Conservation (phyloP, 768 basidiomycete species). For the Psilocybe tampanensis region DNA sequence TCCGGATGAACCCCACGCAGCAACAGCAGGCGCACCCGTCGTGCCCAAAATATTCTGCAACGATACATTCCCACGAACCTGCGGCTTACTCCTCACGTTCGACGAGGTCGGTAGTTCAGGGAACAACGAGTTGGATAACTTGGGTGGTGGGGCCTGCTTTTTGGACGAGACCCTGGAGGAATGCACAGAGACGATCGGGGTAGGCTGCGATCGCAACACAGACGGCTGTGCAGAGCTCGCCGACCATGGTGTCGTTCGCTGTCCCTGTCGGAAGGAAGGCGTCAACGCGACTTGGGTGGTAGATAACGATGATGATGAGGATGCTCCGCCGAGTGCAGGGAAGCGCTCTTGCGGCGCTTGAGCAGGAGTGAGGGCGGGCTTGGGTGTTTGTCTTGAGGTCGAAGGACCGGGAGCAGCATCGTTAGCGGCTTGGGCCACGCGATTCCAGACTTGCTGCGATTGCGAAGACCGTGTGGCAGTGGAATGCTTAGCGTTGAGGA, state of each 20-base stretch:
- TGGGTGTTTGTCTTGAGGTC: slow-evolving; percentile 22
- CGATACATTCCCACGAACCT: slow-evolving; percentile 66
- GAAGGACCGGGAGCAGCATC: slow-evolving; percentile 36
- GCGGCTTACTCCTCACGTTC: slow-evolving; percentile 41
- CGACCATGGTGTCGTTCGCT: slow-evolving; percentile 67
- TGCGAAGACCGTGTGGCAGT: slow-evolving; percentile 60
- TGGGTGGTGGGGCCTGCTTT: slow-evolving; percentile 41
- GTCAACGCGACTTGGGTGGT: no score
- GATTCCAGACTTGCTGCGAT: slow-evolving; percentile 78
- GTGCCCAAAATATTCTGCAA: slow-evolving; percentile 67
- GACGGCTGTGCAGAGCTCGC: slow-evolving; percentile 34
- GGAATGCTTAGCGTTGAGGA: slow-evolving; percentile 81
- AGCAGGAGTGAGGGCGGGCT: slow-evolving; percentile 10
- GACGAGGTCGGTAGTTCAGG: slow-evolving; percentile 64
- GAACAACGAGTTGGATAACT: slow-evolving; percentile 60
- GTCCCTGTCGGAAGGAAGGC: slow-evolving; percentile 44
- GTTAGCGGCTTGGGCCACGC: slow-evolving; percentile 81
- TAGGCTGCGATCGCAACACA: slow-evolving; percentile 13
- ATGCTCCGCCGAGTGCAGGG: slow-evolving; percentile 35
- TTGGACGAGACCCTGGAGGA: slow-evolving; percentile 5
- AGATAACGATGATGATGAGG: no score
- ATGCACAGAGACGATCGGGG: slow-evolving; percentile 7
- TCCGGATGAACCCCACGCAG: slow-evolving; percentile 42
- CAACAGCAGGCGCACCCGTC: slow-evolving; percentile 32
- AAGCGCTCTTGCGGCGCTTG: slow-evolving; percentile 31